Base-by-base conservation (phyloP, 1,139 yeast species). In the Yamadazyma diospyri region DNA sequence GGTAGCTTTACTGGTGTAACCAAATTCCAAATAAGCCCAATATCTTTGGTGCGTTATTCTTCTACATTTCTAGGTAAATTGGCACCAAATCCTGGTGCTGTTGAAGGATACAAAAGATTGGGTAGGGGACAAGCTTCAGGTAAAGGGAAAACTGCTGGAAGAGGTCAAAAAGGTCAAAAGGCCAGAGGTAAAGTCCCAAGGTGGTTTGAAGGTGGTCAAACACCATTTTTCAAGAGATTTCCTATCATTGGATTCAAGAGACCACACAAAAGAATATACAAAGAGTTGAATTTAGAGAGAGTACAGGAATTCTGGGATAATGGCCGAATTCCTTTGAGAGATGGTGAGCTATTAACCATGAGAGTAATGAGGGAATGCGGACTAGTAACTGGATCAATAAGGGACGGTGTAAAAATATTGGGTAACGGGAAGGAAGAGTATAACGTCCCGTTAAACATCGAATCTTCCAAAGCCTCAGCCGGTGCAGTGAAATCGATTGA, bases 201-300 rank as follows among this genome's bases (percentile, higher is more conserved):
- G 42, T 87, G 95, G 92, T 86, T 89, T 57, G 98, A 92, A 68
- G 99, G 99, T 76, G 98, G 98, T 53, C 99, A 92, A 58, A 92
- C 98, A 1, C 97, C 97, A 16, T 81, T 81, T 49, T 84, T 79
- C 53, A 84, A 84, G 57, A 65, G 88, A 40, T 87, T 88, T 59
- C 97, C 97, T 34, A 89, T 92, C 56, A 71, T 82, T 39, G 98
- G 98, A 8, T 88, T 89, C 68, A 76, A 77, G 48, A 72, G 82
- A 47, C 70, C 71, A 10, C 73, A 72, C 46, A 69, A 68, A 20
- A 61, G 62, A 42, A 69, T 69, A 13, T 63, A 72, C 43, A 64
- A 68, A 28, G 78, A 73, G 46, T 48, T 83, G 38, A 78, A 79
- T 49, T 61, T 83, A 51, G 67, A 61, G 19, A 69, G 75, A 48